phyloP scores from a whole-genome alignment of 306 rosid species.

The Prunus armeniaca region DNA sequence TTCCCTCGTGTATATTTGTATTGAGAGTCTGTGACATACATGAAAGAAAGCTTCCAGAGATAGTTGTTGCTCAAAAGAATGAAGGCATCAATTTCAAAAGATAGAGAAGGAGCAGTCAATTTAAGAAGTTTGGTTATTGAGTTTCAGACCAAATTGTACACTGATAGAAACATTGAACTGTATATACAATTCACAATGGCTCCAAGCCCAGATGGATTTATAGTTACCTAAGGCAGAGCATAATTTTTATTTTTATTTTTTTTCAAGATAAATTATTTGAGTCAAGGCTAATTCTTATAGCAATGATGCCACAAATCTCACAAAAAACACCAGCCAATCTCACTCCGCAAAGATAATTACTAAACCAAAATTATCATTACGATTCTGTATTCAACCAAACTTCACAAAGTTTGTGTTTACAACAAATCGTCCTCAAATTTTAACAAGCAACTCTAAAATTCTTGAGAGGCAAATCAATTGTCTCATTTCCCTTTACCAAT shows the following conservation, averaged over 20 bases:
- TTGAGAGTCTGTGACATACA: neutral
- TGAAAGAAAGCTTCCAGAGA: neutral
- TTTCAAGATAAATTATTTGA: too few relatives aligned
- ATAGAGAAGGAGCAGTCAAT: neutral
- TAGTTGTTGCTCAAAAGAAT: neutral
- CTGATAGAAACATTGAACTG: too few relatives aligned
- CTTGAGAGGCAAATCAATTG: conserved; percentile 62
- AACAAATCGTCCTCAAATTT: neutral
- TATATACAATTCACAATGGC: too few relatives aligned
- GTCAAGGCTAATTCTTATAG: too few relatives aligned
- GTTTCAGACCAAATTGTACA: neutral
- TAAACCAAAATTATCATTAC: neutral
- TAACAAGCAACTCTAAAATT: conserved; percentile 29
- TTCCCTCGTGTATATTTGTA: neutral
- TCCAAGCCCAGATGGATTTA: too few relatives aligned
- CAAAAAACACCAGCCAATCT: too few relatives aligned
- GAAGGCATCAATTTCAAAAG: neutral
- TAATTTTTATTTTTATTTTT: too few relatives aligned
- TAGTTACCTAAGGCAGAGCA: too few relatives aligned
- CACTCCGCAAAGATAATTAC: too few relatives aligned
- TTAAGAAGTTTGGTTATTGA: neutral
- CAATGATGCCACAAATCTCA: too few relatives aligned
- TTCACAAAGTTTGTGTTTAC: neutral
- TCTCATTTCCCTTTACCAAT: conserved; percentile 39
- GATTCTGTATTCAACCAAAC: neutral